These are phyloP conservation scores for Chaetomiaceae sp. DNA, from an alignment of 2,329 filamentous ascomycete species.

Conservation along the genomic window DNA sequence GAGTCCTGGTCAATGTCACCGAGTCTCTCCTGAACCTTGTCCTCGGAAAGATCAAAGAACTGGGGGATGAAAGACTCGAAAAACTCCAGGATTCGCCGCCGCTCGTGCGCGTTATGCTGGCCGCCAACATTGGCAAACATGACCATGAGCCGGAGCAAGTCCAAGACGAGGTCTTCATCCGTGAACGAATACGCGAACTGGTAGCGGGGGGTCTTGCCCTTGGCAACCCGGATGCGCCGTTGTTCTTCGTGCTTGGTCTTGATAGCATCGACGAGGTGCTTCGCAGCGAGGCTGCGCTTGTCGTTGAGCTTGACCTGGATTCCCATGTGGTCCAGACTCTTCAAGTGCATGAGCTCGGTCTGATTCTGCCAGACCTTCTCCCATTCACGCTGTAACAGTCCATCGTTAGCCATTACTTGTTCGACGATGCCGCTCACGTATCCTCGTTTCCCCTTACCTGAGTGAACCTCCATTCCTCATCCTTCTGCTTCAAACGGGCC, in stretches of 20 bases:
- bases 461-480: conserved; percentile 95
- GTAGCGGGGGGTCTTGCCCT: conserved; percentile 56
- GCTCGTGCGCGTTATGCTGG: conserved; percentile 66
- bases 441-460: conserved; percentile 34
- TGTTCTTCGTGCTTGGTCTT: conserved; percentile 91
- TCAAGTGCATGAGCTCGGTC: conserved; percentile 91
- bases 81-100: conserved; percentile 68
- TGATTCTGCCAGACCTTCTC: conserved; percentile 98
- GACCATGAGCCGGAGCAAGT: conserved; percentile 58
- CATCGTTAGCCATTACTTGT: not conserved
- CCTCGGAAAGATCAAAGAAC: conserved; percentile 72
- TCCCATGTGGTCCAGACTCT: conserved; percentile 94
- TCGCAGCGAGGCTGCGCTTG: conserved; percentile 85
- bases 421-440: not conserved
- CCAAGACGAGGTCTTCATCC: conserved; percentile 63
- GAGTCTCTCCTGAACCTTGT: conserved; percentile 61
- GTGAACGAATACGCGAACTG: conserved; percentile 74
- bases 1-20: conserved; percentile 65
- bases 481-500: conserved; percentile 86
- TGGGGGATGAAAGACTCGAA: conserved; percentile 70
- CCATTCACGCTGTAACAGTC: conserved; percentile 71
- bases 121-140: conserved; percentile 63
- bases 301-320: conserved; percentile 83
- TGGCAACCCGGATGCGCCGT: conserved; percentile 63
- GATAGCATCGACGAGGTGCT: conserved; percentile 84